Conservation (phyloP, 2,329 filamentous ascomycete species). For the Clonostachys sp. region DNA sequence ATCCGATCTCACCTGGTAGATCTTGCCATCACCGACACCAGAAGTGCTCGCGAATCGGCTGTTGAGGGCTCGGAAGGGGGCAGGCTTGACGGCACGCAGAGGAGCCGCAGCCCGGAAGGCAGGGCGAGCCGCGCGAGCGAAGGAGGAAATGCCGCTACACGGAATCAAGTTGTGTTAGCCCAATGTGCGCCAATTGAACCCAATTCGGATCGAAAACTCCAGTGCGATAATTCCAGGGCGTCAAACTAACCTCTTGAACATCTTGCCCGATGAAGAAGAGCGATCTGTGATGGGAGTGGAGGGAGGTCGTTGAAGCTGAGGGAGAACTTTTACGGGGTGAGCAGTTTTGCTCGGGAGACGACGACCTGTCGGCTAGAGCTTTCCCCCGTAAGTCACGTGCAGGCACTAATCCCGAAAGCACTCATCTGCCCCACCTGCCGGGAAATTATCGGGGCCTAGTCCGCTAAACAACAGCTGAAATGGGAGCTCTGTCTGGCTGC, state of each 20-base stretch:
- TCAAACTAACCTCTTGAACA: conserved; percentile 73
- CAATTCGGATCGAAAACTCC: conserved; percentile 7
- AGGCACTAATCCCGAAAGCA: conserved; percentile 19
- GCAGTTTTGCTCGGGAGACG: conserved; percentile 40
- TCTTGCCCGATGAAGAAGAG: conserved; percentile 68
- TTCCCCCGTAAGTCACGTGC: conserved; percentile 31
- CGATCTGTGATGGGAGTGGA: conserved; percentile 55
- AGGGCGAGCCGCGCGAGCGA: conserved; percentile 58
- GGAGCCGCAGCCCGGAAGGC: conserved; percentile 52
- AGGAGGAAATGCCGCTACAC: conserved; percentile 61
- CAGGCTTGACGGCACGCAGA: conserved; percentile 54
- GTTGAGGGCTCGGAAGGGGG: conserved; percentile 49
- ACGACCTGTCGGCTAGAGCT: conserved; percentile 38
- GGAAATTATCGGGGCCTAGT: conserved; percentile 5
- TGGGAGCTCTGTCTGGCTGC: too few relatives aligned
- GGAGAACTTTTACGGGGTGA: conserved; percentile 44
- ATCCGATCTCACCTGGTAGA: conserved; percentile 54
- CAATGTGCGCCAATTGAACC: conserved; percentile 47
- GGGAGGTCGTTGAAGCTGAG: conserved; percentile 45
- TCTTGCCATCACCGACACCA: conserved; percentile 59
- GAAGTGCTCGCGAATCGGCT: conserved; percentile 56
- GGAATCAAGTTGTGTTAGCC: conserved; percentile 22
- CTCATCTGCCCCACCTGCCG: conserved; percentile 8
- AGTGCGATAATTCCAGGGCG: conserved; percentile 18
- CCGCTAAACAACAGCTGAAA: not conserved